Evolutionary conservation across 805 yeast species (phyloP), one percentile per base, ranked within the genome.

Genomic region (Candida lessepsii): DNA sequence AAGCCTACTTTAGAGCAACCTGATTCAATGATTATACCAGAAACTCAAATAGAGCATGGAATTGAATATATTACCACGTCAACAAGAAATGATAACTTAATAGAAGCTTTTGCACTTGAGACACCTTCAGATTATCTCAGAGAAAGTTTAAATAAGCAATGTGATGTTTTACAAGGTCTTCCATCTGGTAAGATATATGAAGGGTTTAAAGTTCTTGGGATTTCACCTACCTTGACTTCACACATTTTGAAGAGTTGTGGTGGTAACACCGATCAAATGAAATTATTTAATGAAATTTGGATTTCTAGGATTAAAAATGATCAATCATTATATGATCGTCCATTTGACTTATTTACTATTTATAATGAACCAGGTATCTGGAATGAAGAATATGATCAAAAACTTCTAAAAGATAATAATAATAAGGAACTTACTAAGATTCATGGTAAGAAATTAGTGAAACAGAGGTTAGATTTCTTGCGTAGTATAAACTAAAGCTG

Each of bases 161-260:
- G 25, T 17, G 33, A 25, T n/a, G 4, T 2, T 14, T 11, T 11
- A n/a, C n/a, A 4, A 2, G 30, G 18, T 19, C 10, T 3, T 9
- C 3, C 38, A 9, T 11, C 27, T 3, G 37, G 23, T 5, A n/a
- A 29, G 11, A 29, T 49, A 9, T 45, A 47, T 31, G 37, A 34
- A 15, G 35, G 28, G 23, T 46, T 52, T 30, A 32, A 25, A 9
- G 27, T 39, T 16, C n/a, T 51, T n/a, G 55, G 57, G 11, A 43
- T 51, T 21, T 46, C 42, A 15, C 40, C 47, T 2, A 18, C 15
- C 15, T 46, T 54, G 14, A 45, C 51, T 15, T 41, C 49, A 13
- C 56, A 52, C 37, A 45, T 53, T 11, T 33, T 56, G 10, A 50
- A 36, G 44, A 29, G 49, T 13, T 45, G 56, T 1, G 40, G 44